Conservation (phyloP, 2,329 filamentous ascomycete genomes). For the Didymellaceae sp. region DNA sequence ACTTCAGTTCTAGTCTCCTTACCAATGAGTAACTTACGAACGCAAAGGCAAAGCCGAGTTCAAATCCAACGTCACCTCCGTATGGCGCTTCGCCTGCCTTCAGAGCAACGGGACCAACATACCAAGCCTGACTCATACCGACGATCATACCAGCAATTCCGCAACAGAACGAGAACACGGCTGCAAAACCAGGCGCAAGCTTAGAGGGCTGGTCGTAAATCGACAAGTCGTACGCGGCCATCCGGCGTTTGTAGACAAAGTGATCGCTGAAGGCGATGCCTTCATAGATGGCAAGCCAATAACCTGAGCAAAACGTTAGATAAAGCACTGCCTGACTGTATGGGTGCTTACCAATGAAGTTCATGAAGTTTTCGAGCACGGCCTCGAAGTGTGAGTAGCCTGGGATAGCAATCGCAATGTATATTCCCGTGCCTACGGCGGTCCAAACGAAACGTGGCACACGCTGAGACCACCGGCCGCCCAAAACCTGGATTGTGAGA, state of each 20-base stretch:
- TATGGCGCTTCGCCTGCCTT: constrained; percentile 56
- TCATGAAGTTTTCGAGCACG: constrained; percentile 74
- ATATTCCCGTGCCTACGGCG: constrained; percentile 65
- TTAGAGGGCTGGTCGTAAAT: constrained; percentile 64
- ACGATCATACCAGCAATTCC: constrained; percentile 70
- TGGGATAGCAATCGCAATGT: constrained; percentile 73
- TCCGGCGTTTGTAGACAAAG: constrained; percentile 69
- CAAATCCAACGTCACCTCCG: constrained; percentile 8
- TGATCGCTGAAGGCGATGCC: constrained; percentile 71
- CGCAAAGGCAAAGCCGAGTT: constrained; percentile 7
- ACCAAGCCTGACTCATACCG: constrained; percentile 74
- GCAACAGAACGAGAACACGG: constrained; percentile 66
- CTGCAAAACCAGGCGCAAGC: constrained; percentile 70
- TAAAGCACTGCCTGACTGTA: not conserved
- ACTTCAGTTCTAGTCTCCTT: constrained; percentile 3
- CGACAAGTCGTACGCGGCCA: constrained; percentile 64
- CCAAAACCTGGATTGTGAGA: constrained; percentile 71
- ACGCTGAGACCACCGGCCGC: constrained; percentile 59
- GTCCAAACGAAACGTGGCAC: constrained; percentile 75
- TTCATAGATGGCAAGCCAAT: constrained; percentile 78
- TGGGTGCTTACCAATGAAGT: constrained; percentile 36
- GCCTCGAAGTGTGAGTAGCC: constrained; percentile 70
- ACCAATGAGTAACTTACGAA: constrained; percentile 3
- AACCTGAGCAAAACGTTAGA: constrained; percentile 53
- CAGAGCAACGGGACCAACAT: constrained; percentile 69